phyloP scores from a whole-genome alignment of 371 early-diverging fungal species.

The Mucor circinelloides region DNA sequence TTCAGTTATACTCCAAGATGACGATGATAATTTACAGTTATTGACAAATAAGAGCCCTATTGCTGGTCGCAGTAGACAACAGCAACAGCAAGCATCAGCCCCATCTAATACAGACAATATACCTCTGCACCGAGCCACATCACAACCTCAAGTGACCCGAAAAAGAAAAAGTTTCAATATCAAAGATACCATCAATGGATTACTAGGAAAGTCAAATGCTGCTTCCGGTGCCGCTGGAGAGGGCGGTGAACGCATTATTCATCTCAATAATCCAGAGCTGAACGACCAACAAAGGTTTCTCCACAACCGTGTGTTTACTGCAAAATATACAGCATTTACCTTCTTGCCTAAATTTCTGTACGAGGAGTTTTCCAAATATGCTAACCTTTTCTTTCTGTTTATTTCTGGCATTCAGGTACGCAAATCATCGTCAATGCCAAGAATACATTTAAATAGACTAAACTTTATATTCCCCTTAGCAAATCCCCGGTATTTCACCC shows the following conservation, averaged over 20 bases:
- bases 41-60: slow-evolving; percentile 44
- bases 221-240: slow-evolving; percentile 42
- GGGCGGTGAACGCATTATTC: slow-evolving; percentile 72
- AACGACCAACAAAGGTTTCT: slow-evolving; percentile 79
- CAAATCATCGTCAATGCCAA: slow-evolving; percentile 21
- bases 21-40: slow-evolving; percentile 52
- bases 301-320: slow-evolving; percentile 85
- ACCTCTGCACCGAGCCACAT: slow-evolving; percentile 19
- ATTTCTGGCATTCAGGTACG: slow-evolving; percentile 84
- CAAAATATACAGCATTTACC: slow-evolving; percentile 88
- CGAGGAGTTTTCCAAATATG: slow-evolving; percentile 94
- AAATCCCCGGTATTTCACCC: slow-evolving; percentile 85
- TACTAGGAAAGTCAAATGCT: slow-evolving; percentile 28
- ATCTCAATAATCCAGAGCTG: slow-evolving; percentile 79
- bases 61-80: slow-evolving; percentile 30
- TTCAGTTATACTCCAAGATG: slow-evolving; percentile 33
- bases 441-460: not conserved
- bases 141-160: slow-evolving; percentile 12
- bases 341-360: slow-evolving; percentile 93
- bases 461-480: slow-evolving; percentile 43
- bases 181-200: slow-evolving; percentile 23
- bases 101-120: slow-evolving; percentile 3
- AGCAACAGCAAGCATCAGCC: not conserved
- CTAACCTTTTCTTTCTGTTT: slow-evolving; percentile 95
- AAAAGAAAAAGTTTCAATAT: slow-evolving; percentile 11